These are phyloP conservation scores for Nannochloropsis gaditana DNA, from an alignment of 108 stramenopile genomes.

Conservation along the genomic window DNA sequence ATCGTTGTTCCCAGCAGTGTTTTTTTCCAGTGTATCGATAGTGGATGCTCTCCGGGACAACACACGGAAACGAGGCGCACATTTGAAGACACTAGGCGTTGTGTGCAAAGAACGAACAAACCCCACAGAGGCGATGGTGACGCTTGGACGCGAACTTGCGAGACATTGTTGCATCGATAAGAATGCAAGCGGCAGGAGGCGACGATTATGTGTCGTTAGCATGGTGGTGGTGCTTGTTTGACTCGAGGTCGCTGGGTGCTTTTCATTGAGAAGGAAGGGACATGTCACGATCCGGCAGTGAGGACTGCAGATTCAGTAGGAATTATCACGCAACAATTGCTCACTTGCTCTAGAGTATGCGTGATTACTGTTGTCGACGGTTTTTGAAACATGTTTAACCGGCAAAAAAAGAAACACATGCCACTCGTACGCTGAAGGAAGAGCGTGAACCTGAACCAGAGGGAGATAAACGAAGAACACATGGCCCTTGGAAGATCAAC, in stretches of 20 bases:
- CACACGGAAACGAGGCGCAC: background rate
- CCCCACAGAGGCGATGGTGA: background rate
- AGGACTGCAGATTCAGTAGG: too few relatives aligned
- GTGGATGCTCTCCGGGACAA: background rate
- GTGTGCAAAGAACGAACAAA: slow-evolving; percentile 5
- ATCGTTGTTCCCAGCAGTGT: background rate
- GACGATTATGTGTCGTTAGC: background rate
- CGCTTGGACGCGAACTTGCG: background rate
- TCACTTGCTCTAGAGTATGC: too few relatives aligned
- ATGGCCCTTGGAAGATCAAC: too few relatives aligned
- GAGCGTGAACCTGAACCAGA: too few relatives aligned
- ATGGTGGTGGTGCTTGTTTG: background rate
- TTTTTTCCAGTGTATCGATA: background rate
- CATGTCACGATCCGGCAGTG: too few relatives aligned
- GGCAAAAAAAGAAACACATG: too few relatives aligned
- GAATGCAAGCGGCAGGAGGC: background rate
- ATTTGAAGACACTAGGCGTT: background rate
- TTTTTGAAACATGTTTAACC: too few relatives aligned
- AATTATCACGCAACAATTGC: too few relatives aligned
- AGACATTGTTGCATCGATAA: background rate
- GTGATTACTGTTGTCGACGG: too few relatives aligned
- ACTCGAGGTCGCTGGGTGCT: background rate
- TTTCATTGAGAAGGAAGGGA: too few relatives aligned
- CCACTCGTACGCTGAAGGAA: too few relatives aligned
- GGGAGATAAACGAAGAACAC: too few relatives aligned